A percentile compares a stretch with the other conserved stretches of the same genome.
Conservation (phyloP, 441 rosid species). For the Flueggea neowawraea region DNA sequence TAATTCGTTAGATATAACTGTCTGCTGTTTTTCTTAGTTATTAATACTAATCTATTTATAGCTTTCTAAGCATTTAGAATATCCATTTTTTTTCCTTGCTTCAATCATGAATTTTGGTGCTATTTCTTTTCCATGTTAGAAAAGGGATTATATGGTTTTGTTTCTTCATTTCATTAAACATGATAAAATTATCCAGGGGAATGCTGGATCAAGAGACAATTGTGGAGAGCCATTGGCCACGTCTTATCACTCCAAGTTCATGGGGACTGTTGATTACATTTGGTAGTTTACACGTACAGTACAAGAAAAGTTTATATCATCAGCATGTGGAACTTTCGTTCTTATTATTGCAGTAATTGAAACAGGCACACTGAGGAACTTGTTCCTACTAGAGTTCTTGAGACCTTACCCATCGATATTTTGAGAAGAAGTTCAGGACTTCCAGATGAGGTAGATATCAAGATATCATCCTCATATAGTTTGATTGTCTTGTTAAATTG, state of each 20-base stretch:
- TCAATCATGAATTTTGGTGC: neutral
- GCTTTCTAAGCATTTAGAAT: no score
- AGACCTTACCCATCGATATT: constrained; percentile 67
- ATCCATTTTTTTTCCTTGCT: no score
- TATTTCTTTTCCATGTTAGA: neutral
- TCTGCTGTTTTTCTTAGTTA: no score
- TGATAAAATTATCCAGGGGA: constrained; percentile 50
- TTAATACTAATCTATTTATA: no score
- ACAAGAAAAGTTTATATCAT: neutral
- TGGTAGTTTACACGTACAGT: constrained; percentile 36
- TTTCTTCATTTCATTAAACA: neutral
- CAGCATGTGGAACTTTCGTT: neutral
- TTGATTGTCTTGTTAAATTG: no score
- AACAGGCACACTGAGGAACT: constrained; percentile 83
- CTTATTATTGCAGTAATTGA: constrained; percentile 19
- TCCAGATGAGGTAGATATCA: constrained; percentile 62
- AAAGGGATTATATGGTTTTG: neutral
- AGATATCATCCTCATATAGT: neutral
- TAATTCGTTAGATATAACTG: no score
- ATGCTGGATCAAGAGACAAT: constrained; percentile 47
- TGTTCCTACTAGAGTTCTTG: constrained; percentile 84
- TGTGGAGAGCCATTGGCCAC: constrained; percentile 91
- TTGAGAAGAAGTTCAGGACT: constrained; percentile 71
- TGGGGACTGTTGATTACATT: constrained; percentile 92
- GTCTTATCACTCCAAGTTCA: constrained; percentile 67